Conservation (phyloP, 768 basidiomycete genomes). For the Kwoniella dejecticola region DNA sequence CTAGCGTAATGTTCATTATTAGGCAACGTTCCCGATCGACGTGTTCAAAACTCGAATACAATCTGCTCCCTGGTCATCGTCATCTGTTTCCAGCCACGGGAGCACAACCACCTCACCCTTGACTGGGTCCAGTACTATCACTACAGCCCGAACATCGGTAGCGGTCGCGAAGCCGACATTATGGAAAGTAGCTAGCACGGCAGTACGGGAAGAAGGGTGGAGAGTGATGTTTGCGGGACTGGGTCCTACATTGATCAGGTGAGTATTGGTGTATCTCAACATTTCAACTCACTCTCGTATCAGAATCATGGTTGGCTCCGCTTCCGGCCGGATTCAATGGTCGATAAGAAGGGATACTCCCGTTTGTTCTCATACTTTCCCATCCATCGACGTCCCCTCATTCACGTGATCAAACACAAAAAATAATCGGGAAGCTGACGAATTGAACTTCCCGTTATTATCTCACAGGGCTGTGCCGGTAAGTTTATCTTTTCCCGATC, state of each 20-base stretch:
- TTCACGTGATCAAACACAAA: too few species aligned
- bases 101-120: neutral
- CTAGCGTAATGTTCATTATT: too few species aligned
- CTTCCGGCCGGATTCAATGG: too few species aligned
- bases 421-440: too few species aligned
- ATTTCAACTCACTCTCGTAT: too few species aligned
- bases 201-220: slow-evolving; percentile 63
- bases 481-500: slow-evolving; percentile 6
- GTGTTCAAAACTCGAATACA: slow-evolving; percentile 90
- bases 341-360: too few species aligned
- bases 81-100: neutral
- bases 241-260: slow-evolving; percentile 78
- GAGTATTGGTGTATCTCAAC: slow-evolving; percentile 35
- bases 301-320: too few species aligned
- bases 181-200: slow-evolving; percentile 28
- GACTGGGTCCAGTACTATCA: neutral
- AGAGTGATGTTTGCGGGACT: slow-evolving; percentile 76
- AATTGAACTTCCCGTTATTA: neutral
- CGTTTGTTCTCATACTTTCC: too few species aligned
- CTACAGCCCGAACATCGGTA: neutral
- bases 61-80: slow-evolving; percentile 42
- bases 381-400: too few species aligned
- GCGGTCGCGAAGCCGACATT: slow-evolving; percentile 16
- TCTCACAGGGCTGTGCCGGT: slow-evolving; percentile 31
- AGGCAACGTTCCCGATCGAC: slow-evolving; percentile 79